A percentile compares a stretch with the other conserved stretches of the same genome.
Conservation (phyloP, 441 rosid genomes). For the Bruguiera hainesii region DNA sequence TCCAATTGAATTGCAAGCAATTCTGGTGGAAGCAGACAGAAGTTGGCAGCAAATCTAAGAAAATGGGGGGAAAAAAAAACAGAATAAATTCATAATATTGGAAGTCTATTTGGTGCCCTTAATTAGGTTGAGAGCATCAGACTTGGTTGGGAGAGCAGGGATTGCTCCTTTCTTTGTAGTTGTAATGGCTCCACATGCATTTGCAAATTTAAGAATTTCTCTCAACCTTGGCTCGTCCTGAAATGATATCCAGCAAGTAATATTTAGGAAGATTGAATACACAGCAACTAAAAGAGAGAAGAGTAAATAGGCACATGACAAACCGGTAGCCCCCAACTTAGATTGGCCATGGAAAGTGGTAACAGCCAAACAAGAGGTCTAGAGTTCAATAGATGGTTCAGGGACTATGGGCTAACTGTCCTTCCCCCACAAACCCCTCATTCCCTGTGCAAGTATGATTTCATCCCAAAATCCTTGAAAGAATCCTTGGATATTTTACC, state of each 20-base stretch:
- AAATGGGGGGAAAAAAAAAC: not conserved
- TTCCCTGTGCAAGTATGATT: not conserved
- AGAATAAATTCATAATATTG: not conserved
- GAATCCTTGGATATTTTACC: too few relatives aligned
- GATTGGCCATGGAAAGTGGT: too few relatives aligned
- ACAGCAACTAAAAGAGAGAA: too few relatives aligned
- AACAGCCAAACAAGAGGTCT: too few relatives aligned
- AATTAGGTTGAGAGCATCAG: conserved; percentile 51
- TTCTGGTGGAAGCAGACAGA: not conserved
- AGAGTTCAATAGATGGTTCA: too few relatives aligned
- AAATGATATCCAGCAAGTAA: not conserved
- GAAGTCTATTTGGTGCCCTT: conserved; percentile 22
- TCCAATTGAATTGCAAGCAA: conserved; percentile 18
- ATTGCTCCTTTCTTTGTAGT: conserved; percentile 96
- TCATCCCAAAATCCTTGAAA: not conserved
- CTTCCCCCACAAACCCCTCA: too few relatives aligned
- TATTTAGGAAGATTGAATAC: too few relatives aligned
- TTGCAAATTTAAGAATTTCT: conserved; percentile 68
- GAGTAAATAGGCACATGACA: too few relatives aligned
- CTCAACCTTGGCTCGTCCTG: conserved; percentile 74
- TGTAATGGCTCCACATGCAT: conserved; percentile 95
- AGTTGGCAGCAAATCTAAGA: not conserved
- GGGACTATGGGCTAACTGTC: too few relatives aligned
- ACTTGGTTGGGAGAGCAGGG: conserved; percentile 74
- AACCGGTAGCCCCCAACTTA: too few relatives aligned